phyloP scores from a whole-genome alignment of 2,329 filamentous ascomycete genomes.

The Zymoseptoria pseudotritici region DNA sequence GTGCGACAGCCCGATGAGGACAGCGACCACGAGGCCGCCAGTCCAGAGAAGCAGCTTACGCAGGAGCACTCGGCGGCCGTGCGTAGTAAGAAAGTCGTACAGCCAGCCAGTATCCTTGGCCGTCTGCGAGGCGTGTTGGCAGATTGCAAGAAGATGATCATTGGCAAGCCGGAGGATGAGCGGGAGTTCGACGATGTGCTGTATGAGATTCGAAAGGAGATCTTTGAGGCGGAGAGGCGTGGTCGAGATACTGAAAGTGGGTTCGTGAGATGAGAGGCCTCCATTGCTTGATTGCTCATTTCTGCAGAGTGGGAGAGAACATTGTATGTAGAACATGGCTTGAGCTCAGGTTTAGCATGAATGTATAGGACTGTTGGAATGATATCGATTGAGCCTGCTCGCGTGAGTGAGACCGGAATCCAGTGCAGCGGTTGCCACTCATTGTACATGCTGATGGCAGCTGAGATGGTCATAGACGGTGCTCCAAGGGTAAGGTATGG shows the following conservation, averaged over 20 bases:
- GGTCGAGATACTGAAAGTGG: neutral
- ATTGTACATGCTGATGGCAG: neutral
- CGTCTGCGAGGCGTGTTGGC: slow-evolving; percentile 51
- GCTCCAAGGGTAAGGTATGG: too few relatives aligned
- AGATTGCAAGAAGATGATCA: slow-evolving; percentile 50
- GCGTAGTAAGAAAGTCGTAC: slow-evolving; percentile 28
- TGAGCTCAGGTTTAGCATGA: neutral
- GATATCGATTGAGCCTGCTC: neutral
- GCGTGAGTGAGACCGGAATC: neutral
- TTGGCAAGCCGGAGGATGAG: slow-evolving; percentile 61
- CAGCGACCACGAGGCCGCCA: neutral
- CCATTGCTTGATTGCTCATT: too few relatives aligned
- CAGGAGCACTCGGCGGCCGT: neutral
- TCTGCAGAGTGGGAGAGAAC: neutral
- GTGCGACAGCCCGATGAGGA: slow-evolving; percentile 16
- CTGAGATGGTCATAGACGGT: too few relatives aligned
- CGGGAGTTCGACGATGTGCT: slow-evolving; percentile 68
- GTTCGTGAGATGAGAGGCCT: neutral
- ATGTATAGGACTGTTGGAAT: neutral
- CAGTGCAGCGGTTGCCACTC: neutral
- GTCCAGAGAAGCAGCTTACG: slow-evolving; percentile 5
- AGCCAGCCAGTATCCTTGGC: slow-evolving; percentile 45
- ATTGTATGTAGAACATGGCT: neutral
- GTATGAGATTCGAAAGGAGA: slow-evolving; percentile 68
- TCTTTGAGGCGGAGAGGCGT: slow-evolving; percentile 55